Percentiles rank a stretch among this genome's conserved stretches.
These are phyloP conservation scores for Albophoma yamanashiensis DNA, from an alignment of 2,329 filamentous ascomycete genomes.

Conservation along the genomic window DNA sequence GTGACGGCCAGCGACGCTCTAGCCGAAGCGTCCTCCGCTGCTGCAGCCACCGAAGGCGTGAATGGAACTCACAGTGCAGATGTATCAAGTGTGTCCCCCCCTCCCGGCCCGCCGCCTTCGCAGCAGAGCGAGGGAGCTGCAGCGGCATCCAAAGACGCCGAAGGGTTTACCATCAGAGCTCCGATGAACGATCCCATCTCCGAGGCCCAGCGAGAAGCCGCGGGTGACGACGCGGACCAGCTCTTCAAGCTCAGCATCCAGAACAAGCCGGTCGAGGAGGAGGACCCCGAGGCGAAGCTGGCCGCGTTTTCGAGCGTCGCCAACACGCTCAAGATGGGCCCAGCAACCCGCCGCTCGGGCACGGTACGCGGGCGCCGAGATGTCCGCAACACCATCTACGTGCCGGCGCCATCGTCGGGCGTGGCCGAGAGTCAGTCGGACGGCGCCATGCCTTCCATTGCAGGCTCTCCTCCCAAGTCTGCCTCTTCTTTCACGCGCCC, in stretches of 20 bases:
- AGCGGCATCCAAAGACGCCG: conserved; percentile 48
- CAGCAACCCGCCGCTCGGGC: conserved; percentile 58
- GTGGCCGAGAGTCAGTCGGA: conserved; percentile 22
- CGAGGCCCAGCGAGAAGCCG: conserved; percentile 55
- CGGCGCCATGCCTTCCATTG: conserved; percentile 8
- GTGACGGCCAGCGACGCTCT: conserved; percentile 20
- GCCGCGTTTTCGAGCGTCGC: conserved; percentile 67
- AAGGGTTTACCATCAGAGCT: conserved; percentile 67
- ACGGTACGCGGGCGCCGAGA: conserved; percentile 84
- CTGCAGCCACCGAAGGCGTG: conserved; percentile 20
- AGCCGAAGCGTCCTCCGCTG: conserved; percentile 18
- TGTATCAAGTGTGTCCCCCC: conserved; percentile 39
- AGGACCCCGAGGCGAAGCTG: conserved; percentile 61
- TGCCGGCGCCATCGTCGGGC: conserved; percentile 36
- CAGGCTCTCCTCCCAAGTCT: conserved; percentile 7
- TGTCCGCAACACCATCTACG: conserved; percentile 82
- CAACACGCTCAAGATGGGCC: conserved; percentile 56
- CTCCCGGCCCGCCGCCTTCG: conserved; percentile 38
- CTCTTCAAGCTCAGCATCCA: conserved; percentile 73
- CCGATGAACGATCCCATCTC: conserved; percentile 56
- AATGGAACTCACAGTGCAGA: conserved; percentile 39
- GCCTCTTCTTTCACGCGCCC: conserved; percentile 20
- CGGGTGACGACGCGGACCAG: conserved; percentile 48
- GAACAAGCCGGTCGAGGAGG: conserved; percentile 67
- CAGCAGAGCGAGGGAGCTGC: conserved; percentile 25